A percentile compares a stretch with the other conserved stretches of the same genome.
phyloP scores from a whole-genome alignment of 306 rosid species.

The Datisca glomerata region DNA sequence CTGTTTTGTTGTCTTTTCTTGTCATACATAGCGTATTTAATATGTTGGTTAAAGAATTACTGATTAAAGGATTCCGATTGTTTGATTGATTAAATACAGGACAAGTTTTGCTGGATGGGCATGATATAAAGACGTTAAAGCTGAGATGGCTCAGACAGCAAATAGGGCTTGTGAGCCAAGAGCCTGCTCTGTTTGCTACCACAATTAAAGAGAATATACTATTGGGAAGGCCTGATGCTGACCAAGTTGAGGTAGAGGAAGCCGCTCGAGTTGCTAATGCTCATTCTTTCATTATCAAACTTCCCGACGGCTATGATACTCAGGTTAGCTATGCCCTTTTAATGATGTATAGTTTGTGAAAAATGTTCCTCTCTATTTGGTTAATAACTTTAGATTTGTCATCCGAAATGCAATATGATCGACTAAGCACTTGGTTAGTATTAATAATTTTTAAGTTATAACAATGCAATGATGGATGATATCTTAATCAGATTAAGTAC shows the following conservation, averaged over 20 bases:
- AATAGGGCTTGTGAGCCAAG: constrained; percentile 97
- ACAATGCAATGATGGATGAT: too few relatives aligned
- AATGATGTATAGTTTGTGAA: constrained; percentile 7
- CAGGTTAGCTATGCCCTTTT: constrained; percentile 46
- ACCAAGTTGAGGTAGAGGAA: constrained; percentile 89
- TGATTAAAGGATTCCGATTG: background rate
- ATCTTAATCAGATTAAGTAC: too few relatives aligned
- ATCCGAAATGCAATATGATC: too few relatives aligned
- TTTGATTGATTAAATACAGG: constrained; percentile 27
- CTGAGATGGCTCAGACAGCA: constrained; percentile 94
- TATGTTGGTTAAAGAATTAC: too few relatives aligned
- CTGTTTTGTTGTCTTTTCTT: background rate
- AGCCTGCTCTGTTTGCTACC: constrained; percentile 94
- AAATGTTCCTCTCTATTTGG: too few relatives aligned
- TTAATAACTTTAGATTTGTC: too few relatives aligned
- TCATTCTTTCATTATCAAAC: constrained; percentile 86
- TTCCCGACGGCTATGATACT: constrained; percentile 82
- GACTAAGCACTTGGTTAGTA: too few relatives aligned
- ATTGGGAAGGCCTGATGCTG: constrained; percentile 89
- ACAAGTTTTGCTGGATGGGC: constrained; percentile 81
- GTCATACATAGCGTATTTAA: too few relatives aligned
- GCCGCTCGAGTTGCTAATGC: constrained; percentile 98
- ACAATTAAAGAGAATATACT: constrained; percentile 83
- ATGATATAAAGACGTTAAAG: constrained; percentile 74
- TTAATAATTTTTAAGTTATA: too few relatives aligned